A percentile compares a stretch with the other conserved stretches of the same genome.
These are phyloP conservation scores for Candida pini DNA, from an alignment of 805 yeast genomes.

Conservation along the genomic window DNA sequence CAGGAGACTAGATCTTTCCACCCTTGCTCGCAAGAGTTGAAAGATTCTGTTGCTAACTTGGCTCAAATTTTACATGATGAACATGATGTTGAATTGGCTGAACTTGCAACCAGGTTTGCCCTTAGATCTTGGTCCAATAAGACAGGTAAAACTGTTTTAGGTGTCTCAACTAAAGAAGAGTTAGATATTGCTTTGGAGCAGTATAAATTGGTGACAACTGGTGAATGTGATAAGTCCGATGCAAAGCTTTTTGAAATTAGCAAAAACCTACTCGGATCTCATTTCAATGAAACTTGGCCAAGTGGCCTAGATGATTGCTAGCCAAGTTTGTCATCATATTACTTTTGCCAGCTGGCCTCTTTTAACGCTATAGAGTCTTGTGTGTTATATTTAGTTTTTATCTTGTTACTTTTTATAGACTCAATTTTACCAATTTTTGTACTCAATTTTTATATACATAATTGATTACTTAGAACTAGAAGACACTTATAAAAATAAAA, in stretches of 20 bases:
- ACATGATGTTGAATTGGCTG: slow-evolving; percentile 64
- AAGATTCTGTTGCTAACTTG: slow-evolving; percentile 42
- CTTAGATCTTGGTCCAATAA: slow-evolving; percentile 48
- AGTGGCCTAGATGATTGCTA: slow-evolving; percentile 23
- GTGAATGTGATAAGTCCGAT: slow-evolving; percentile 37
- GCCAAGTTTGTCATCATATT: too few species aligned
- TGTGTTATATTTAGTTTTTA: too few species aligned
- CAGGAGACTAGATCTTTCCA: slow-evolving; percentile 70
- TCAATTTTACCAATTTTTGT: too few species aligned
- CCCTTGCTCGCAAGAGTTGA: slow-evolving; percentile 64
- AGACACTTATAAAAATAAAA: slow-evolving; percentile 1
- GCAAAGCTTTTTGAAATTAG: slow-evolving; percentile 36
- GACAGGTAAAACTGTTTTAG: slow-evolving; percentile 66
- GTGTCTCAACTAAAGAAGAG: slow-evolving; percentile 63
- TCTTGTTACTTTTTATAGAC: too few species aligned
- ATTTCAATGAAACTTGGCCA: slow-evolving; percentile 63
- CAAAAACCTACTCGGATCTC: slow-evolving; percentile 41
- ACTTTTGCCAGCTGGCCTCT: too few species aligned
- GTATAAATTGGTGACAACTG: slow-evolving; percentile 42
- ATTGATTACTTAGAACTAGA: too few species aligned
- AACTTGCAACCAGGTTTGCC: slow-evolving; percentile 74
- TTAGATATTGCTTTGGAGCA: slow-evolving; percentile 55
- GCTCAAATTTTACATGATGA: slow-evolving; percentile 32
- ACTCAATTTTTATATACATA: too few species aligned
- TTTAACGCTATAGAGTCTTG: too few species aligned